These are phyloP conservation scores for Isabelozyma gotoi DNA, from an alignment of 805 yeast species.

Conservation along the genomic window DNA sequence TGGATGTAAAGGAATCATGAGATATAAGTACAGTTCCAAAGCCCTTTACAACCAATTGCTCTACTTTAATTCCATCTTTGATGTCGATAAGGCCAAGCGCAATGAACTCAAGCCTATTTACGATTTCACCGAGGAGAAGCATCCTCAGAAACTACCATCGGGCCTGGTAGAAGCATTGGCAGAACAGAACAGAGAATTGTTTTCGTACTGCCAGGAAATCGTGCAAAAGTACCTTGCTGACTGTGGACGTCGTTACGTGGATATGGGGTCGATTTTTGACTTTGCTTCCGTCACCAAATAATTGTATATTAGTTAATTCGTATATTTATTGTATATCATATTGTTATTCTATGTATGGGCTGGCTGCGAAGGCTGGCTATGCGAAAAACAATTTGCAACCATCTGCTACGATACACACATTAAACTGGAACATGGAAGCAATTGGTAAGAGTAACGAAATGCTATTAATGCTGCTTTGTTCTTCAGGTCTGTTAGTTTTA, in stretches of 20 bases:
- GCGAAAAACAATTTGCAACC: too few relatives aligned
- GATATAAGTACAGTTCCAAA: constrained; percentile 72
- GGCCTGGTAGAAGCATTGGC: constrained; percentile 71
- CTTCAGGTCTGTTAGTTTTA: too few relatives aligned
- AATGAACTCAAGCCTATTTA: constrained; percentile 55
- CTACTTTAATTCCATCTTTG: constrained; percentile 77
- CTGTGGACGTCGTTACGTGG: constrained; percentile 88
- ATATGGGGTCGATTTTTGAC: constrained; percentile 78
- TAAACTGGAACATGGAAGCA: too few relatives aligned
- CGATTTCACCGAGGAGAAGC: constrained; percentile 17
- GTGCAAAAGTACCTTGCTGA: constrained; percentile 72
- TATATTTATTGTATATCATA: background rate
- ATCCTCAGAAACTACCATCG: constrained; percentile 32
- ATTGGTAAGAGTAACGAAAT: too few relatives aligned
- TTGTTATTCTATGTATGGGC: too few relatives aligned
- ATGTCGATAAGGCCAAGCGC: constrained; percentile 72
- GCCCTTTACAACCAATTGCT: constrained; percentile 82
- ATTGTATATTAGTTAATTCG: background rate
- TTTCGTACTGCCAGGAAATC: constrained; percentile 53
- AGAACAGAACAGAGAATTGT: constrained; percentile 71
- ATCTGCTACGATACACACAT: too few relatives aligned
- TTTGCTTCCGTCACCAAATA: constrained; percentile 21
- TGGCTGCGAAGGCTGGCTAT: too few relatives aligned
- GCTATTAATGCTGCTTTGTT: too few relatives aligned
- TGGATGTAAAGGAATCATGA: constrained; percentile 80